These are phyloP conservation scores for Auxenochlorella pyrenoidosa DNA, from an alignment of 139 green algal species.

Conservation along the genomic window DNA sequence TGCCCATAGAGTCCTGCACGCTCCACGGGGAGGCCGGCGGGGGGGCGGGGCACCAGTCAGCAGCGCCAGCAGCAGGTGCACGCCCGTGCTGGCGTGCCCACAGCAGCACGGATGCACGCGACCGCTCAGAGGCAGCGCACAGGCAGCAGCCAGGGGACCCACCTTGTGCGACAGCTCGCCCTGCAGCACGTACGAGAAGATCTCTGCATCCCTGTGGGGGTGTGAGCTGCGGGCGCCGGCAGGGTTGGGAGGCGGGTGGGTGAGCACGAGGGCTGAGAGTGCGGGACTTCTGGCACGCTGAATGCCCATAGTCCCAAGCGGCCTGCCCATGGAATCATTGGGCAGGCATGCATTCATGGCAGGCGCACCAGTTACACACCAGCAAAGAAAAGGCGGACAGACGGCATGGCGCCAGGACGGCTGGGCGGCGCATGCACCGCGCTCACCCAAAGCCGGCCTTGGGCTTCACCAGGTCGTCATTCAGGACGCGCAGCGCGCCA, in stretches of 20 bases:
- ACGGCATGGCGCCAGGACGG: no score
- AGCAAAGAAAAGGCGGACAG: no score
- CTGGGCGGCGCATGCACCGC: no score
- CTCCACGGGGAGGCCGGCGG: not conserved
- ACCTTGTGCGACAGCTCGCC: conserved; percentile 68
- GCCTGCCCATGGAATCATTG: not conserved
- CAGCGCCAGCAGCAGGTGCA: not conserved
- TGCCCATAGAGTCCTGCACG: conserved; percentile 72
- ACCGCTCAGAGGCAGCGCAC: no score
- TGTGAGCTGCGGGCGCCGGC: conserved; percentile 58
- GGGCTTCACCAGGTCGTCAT: conserved; percentile 84
- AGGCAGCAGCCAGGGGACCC: not conserved
- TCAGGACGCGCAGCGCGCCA: conserved; percentile 72
- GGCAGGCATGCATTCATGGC: not conserved
- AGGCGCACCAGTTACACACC: no score
- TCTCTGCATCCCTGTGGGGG: conserved; percentile 79
- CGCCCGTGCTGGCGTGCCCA: no score
- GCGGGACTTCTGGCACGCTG: not conserved
- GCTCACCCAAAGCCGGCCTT: not conserved
- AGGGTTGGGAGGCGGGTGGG: not conserved
- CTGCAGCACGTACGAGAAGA: conserved; percentile 79
- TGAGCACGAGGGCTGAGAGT: not conserved
- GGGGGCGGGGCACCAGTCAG: not conserved
- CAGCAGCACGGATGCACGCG: no score
- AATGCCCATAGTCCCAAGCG: no score